phyloP scores from a whole-genome alignment of 1,139 yeast genomes.

The Blastobotrys arbuscula region DNA sequence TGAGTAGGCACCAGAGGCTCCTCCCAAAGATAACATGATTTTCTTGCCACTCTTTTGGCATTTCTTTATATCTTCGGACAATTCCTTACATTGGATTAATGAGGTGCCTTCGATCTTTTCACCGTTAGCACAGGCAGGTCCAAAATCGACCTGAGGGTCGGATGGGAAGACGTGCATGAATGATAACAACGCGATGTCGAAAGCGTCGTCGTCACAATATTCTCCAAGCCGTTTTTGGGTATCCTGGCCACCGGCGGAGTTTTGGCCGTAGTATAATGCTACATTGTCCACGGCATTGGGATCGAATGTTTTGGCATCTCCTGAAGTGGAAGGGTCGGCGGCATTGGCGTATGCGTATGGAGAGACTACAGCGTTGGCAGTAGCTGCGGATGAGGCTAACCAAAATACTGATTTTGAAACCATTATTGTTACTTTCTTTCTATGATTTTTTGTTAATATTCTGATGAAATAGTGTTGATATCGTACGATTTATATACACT shows the following conservation, averaged over 20 bases:
- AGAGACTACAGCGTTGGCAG: constrained; percentile 1
- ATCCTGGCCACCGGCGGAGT: constrained; percentile 57
- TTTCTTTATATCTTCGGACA: constrained; percentile 57
- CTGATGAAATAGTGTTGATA: too few relatives aligned
- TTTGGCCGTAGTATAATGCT: constrained; percentile 91
- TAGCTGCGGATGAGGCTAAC: neutral
- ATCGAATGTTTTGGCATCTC: constrained; percentile 7
- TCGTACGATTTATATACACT: too few relatives aligned
- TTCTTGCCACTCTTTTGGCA: constrained; percentile 73
- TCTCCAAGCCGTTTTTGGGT: constrained; percentile 56
- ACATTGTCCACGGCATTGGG: constrained; percentile 8
- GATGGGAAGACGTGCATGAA: constrained; percentile 68
- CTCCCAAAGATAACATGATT: constrained; percentile 74
- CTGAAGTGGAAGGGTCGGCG: neutral
- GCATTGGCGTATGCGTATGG: neutral
- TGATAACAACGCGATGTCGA: constrained; percentile 68
- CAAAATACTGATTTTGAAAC: neutral
- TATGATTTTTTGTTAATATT: neutral
- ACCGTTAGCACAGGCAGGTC: constrained; percentile 61
- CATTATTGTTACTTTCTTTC: neutral
- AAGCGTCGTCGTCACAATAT: constrained; percentile 51
- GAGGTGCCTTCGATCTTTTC: constrained; percentile 24
- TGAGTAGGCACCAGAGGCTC: constrained; percentile 51
- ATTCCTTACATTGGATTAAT: constrained; percentile 33
- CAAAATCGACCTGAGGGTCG: constrained; percentile 57